A percentile compares a stretch with the other conserved stretches of the same genome.
These are phyloP conservation scores for Wickerhamomyces strasburgensis DNA, from an alignment of 805 yeast species.

Conservation along the genomic window DNA sequence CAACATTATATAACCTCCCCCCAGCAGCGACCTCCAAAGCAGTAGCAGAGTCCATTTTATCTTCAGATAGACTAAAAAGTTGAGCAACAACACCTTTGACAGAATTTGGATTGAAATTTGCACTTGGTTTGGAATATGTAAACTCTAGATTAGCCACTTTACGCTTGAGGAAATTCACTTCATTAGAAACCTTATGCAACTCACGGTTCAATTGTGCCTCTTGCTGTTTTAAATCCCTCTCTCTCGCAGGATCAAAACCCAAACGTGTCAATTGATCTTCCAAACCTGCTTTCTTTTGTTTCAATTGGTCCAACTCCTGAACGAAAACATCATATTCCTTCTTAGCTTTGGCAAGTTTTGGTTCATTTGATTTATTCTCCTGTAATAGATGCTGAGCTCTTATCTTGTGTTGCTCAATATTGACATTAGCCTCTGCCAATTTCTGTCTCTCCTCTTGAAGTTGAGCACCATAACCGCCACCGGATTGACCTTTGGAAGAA, in stretches of 20 bases:
- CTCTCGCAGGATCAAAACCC: constrained; percentile 52
- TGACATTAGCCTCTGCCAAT: constrained; percentile 47
- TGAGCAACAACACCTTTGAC: constrained; percentile 92
- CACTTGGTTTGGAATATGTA: constrained; percentile 58
- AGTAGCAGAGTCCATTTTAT: constrained; percentile 55
- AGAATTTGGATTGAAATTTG: constrained; percentile 51
- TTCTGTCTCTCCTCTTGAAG: constrained; percentile 56
- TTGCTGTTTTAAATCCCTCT: constrained; percentile 39
- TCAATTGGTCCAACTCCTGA: constrained; percentile 39
- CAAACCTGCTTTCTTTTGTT: constrained; percentile 32
- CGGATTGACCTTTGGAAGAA: constrained; percentile 71
- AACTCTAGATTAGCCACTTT: constrained; percentile 73
- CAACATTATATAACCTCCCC: constrained; percentile 80
- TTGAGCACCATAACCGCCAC: constrained; percentile 75
- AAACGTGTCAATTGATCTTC: constrained; percentile 39
- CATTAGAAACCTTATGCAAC: constrained; percentile 37
- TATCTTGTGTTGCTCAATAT: constrained; percentile 54
- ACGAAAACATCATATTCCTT: constrained; percentile 38
- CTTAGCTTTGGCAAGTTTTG: constrained; percentile 50
- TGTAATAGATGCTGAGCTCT: constrained; percentile 51
- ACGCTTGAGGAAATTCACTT: constrained; percentile 53
- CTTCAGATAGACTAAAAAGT: constrained; percentile 58
- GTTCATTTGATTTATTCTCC: constrained; percentile 41
- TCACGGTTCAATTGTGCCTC: constrained; percentile 42
- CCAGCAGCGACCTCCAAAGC: constrained; percentile 96